A percentile compares a stretch with the other conserved stretches of the same genome.
These are phyloP conservation scores for Ulvella scutata DNA, from an alignment of 139 green algal genomes.

Conservation along the genomic window DNA sequence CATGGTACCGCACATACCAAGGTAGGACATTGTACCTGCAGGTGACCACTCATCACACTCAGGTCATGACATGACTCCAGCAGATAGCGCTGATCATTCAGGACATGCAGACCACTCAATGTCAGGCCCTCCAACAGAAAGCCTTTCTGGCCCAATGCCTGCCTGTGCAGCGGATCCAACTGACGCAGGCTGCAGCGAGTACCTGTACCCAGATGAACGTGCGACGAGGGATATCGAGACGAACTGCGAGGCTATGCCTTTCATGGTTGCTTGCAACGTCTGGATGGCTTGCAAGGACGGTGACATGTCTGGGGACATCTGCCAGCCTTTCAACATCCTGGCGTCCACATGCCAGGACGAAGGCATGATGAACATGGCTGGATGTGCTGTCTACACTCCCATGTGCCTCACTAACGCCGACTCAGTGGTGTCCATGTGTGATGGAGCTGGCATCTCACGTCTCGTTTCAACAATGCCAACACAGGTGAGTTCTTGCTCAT, in stretches of 20 bases:
- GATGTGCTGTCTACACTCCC: conserved; percentile 17
- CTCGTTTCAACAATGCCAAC: neutral
- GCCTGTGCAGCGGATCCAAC: neutral
- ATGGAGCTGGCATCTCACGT: conserved; percentile 4
- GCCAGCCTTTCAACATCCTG: conserved; percentile 21
- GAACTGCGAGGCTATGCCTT: neutral
- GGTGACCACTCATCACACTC: too few relatives aligned
- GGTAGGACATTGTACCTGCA: too few relatives aligned
- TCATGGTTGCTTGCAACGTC: neutral
- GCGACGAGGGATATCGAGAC: neutral
- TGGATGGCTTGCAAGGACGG: neutral
- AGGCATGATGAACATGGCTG: conserved; percentile 21
- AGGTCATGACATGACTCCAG: too few relatives aligned
- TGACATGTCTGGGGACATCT: conserved; percentile 3
- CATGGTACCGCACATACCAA: too few relatives aligned
- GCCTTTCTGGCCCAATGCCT: too few relatives aligned
- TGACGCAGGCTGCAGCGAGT: neutral
- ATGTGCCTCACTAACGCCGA: conserved; percentile 10
- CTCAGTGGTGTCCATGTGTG: conserved; percentile 16
- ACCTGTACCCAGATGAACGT: neutral
- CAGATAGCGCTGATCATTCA: too few relatives aligned
- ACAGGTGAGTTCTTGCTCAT: conserved; percentile 8
- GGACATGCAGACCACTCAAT: too few relatives aligned
- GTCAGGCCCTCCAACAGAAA: too few relatives aligned
- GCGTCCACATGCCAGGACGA: conserved; percentile 23